Evolutionary conservation across 1,139 yeast species (phyloP).

Genomic region (Geotrichum australiense): DNA sequence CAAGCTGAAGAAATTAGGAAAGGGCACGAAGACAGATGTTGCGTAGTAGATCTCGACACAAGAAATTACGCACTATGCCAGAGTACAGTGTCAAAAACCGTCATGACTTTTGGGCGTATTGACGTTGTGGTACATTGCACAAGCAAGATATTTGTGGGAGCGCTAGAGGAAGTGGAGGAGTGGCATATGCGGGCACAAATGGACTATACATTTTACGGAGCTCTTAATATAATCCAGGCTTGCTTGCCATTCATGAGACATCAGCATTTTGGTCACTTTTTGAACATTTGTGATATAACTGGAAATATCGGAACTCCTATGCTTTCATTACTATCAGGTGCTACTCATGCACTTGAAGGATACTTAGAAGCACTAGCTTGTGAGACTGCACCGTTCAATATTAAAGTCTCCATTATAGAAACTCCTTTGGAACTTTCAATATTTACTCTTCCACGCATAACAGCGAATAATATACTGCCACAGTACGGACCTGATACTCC

Average conservation of each 20-base stretch:
- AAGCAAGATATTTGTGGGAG: slow-evolving; percentile 24
- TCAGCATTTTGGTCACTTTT: slow-evolving; percentile 30
- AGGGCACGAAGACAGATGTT: slow-evolving; percentile 22
- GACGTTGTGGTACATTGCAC: slow-evolving; percentile 28
- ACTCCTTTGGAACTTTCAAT: slow-evolving; percentile 29
- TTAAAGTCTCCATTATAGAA: slow-evolving; percentile 32
- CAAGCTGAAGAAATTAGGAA: slow-evolving; percentile 15
- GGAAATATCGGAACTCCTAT: slow-evolving; percentile 32
- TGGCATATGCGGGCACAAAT: slow-evolving; percentile 31
- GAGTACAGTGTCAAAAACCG: slow-evolving; percentile 26
- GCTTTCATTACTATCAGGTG: slow-evolving; percentile 28
- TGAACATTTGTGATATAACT: slow-evolving; percentile 30
- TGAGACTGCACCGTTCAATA: slow-evolving; percentile 27
- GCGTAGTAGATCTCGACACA: slow-evolving; percentile 23
- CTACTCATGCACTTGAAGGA: slow-evolving; percentile 34
- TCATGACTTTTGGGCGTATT: slow-evolving; percentile 25
- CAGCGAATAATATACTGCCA: slow-evolving; percentile 19
- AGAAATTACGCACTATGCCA: slow-evolving; percentile 28
- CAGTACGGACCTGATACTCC: slow-evolving; percentile 22
- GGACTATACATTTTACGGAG: slow-evolving; percentile 28
- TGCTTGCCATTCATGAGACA: slow-evolving; percentile 28
- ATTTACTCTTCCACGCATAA: slow-evolving; percentile 25
- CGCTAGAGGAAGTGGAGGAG: slow-evolving; percentile 30
- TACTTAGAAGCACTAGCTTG: slow-evolving; percentile 33
- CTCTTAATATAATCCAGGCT: slow-evolving; percentile 30